Percentiles rank a stretch among this genome's conserved stretches.
Conservation (phyloP, 768 basidiomycete species). For the Phlebiopsis flavidoalba region DNA sequence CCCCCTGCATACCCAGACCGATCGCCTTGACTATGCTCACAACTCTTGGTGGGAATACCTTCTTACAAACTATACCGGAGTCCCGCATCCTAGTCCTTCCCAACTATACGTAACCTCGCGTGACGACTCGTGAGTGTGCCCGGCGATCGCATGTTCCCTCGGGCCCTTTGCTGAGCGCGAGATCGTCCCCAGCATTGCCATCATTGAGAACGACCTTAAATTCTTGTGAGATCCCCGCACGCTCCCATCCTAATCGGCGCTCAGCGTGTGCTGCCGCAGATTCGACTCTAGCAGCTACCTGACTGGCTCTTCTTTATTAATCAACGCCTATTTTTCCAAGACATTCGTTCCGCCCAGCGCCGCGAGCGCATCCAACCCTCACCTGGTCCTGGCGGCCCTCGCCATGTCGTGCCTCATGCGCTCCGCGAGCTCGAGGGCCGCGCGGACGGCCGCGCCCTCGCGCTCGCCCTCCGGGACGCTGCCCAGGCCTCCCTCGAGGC, state of each 20-base stretch:
- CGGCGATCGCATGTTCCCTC: neutral
- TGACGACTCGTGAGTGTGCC: constrained; percentile 37
- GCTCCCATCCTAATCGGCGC: constrained; percentile 4
- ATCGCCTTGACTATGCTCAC: constrained; percentile 28
- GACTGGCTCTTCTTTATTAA: constrained; percentile 70
- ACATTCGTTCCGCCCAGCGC: constrained; percentile 45
- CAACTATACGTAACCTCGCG: too few relatives aligned
- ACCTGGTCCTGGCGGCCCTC: constrained; percentile 59
- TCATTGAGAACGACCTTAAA: constrained; percentile 45
- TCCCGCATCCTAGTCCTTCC: too few relatives aligned
- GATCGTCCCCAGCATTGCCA: constrained; percentile 33
- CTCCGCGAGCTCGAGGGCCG: constrained; percentile 61
- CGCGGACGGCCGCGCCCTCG: constrained; percentile 47
- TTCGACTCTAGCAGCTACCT: constrained; percentile 59
- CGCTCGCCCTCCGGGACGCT: constrained; percentile 48
- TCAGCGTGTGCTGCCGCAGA: constrained; percentile 30
- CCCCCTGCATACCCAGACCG: constrained; percentile 16
- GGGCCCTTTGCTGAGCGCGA: neutral
- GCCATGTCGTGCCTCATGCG: constrained; percentile 70
- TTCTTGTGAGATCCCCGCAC: constrained; percentile 38
- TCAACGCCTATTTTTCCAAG: constrained; percentile 45
- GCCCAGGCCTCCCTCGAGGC: constrained; percentile 52
- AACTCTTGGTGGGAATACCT: constrained; percentile 46
- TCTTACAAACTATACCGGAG: constrained; percentile 33
- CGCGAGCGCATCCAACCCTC: constrained; percentile 63